A percentile compares a stretch with the other conserved stretches of the same genome.
phyloP scores from a whole-genome alignment of 345 rosid genomes.

The Salix brachista region DNA sequence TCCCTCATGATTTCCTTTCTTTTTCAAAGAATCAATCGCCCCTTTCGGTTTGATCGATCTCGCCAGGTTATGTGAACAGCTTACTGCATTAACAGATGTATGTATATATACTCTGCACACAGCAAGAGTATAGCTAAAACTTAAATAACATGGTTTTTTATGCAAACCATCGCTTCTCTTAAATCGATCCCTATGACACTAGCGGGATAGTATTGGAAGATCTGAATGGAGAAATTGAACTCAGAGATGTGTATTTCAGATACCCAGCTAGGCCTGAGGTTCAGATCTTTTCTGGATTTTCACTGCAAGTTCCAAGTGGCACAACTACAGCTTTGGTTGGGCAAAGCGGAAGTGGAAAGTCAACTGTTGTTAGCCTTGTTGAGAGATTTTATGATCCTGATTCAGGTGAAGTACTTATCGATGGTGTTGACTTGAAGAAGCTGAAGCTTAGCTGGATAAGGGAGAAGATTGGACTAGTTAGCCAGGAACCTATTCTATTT shows the following conservation, averaged over 20 bases:
- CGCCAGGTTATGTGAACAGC: too few species aligned
- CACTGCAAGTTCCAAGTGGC: conserved; percentile 47
- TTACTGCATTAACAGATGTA: too few species aligned
- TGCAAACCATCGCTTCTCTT: too few species aligned
- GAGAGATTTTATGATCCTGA: conserved; percentile 75
- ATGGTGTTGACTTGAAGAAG: conserved; percentile 49
- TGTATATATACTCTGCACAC: too few species aligned
- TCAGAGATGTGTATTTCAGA: conserved; percentile 54
- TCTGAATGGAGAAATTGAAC: conserved; percentile 51
- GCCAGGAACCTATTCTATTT: conserved; percentile 64
- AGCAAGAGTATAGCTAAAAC: too few species aligned
- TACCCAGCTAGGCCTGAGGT: conserved; percentile 74
- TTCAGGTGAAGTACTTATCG: conserved; percentile 58
- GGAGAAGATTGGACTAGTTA: conserved; percentile 56
- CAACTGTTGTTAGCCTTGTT: conserved; percentile 59
- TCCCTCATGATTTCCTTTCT: too few species aligned
- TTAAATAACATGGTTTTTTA: too few species aligned
- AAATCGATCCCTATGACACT: conserved; percentile 46
- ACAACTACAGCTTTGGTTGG: conserved; percentile 64
- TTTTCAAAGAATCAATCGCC: too few species aligned
- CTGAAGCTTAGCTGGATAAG: conserved; percentile 56
- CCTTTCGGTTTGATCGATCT: too few species aligned
- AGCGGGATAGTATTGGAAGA: conserved; percentile 45
- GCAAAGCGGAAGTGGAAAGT: conserved; percentile 76
- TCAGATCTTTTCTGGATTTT: conserved; percentile 59